Evolutionary conservation across 768 basidiomycete species (phyloP).

Genomic region (Phlegmacium glaucopus): DNA sequence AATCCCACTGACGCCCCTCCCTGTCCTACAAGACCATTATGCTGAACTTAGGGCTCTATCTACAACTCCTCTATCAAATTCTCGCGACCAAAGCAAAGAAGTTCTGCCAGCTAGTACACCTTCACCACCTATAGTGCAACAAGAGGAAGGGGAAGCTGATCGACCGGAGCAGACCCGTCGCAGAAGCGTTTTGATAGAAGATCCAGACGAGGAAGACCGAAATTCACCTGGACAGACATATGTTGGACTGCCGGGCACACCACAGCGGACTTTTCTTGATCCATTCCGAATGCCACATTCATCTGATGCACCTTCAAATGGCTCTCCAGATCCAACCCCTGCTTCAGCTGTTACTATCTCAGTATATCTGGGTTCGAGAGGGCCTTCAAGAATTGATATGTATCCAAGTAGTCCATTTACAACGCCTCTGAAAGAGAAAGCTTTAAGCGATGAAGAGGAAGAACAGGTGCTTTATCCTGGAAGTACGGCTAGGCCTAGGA

Average conservation of each 20-base stretch:
- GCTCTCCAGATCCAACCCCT: slow-evolving; percentile 40
- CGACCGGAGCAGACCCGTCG: slow-evolving; percentile 42
- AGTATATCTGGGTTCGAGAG: slow-evolving; percentile 41
- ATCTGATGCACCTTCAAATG: slow-evolving; percentile 51
- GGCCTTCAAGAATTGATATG: slow-evolving; percentile 52
- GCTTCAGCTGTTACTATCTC: slow-evolving; percentile 46
- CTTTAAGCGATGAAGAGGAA: slow-evolving; percentile 59
- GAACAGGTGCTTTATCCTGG: slow-evolving; percentile 66
- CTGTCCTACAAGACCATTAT: slow-evolving; percentile 34
- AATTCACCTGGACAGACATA: slow-evolving; percentile 33
- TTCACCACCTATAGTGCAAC: slow-evolving; percentile 15
- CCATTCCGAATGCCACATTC: slow-evolving; percentile 41
- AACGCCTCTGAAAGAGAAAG: slow-evolving; percentile 63
- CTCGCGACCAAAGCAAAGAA: slow-evolving; percentile 29
- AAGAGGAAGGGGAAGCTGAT: slow-evolving; percentile 27
- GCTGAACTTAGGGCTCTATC: slow-evolving; percentile 40
- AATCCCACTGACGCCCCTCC: slow-evolving; percentile 50
- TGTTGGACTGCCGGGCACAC: slow-evolving; percentile 39
- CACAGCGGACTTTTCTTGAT: slow-evolving; percentile 34
- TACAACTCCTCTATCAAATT: slow-evolving; percentile 35
- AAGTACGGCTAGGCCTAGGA: slow-evolving; percentile 47
- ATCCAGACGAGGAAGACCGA: slow-evolving; percentile 57
- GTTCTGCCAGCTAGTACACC: slow-evolving; percentile 17
- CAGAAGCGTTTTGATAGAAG: slow-evolving; percentile 66
- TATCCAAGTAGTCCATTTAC: slow-evolving; percentile 73